Base-by-base conservation (phyloP, 306 rosid species). In the Vigna angularis region DNA sequence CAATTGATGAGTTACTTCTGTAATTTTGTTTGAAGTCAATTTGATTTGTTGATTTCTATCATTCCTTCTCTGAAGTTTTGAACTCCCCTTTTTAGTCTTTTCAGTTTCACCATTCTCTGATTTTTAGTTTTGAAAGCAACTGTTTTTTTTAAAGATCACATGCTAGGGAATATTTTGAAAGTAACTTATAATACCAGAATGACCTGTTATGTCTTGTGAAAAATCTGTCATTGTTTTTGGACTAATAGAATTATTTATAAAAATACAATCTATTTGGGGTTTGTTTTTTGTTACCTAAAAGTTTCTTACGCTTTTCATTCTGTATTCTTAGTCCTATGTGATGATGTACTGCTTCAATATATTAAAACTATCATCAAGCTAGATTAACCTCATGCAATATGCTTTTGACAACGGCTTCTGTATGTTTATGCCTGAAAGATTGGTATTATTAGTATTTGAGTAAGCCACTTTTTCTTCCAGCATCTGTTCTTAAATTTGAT, bases 401-500 rank as follows among this genome's bases (percentile, higher is more conserved):
- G 55, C 57, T 40, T 65, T 57, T 72, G 62, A 30, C 45, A 30
- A 44, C 36, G 18, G 58, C 40, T 69, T 13, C n/a, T 69, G 24
- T 40, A 58, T 18, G 34, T 49, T 50, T 14, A 67, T 76, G 65
- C 34, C 77, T 81, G 74, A 47, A 73, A 45, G 26, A 42, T 47
- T 78, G 53, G 16, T 74, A 16, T 78, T 73, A 50, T 32, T 64
- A 70, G 59, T 79, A 58, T 72, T 71, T 75, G 73, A 81, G 67
- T 47, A 83, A 83, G 17, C 63, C 38, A 8, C 50, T 73, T 66
- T 45, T 62, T 32, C 36, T 47, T 62, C n/a, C 93, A 95, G 98
- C 96, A 61, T 93, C 97, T 36, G 50, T 6, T 82, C 86, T 93
- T 74, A 74, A 93, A 86, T 95, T 91, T 90, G 94, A 86, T 67